These are phyloP conservation scores for Lathyrus tuberosus DNA, from an alignment of 306 rosid genomes.

Conservation along the genomic window DNA sequence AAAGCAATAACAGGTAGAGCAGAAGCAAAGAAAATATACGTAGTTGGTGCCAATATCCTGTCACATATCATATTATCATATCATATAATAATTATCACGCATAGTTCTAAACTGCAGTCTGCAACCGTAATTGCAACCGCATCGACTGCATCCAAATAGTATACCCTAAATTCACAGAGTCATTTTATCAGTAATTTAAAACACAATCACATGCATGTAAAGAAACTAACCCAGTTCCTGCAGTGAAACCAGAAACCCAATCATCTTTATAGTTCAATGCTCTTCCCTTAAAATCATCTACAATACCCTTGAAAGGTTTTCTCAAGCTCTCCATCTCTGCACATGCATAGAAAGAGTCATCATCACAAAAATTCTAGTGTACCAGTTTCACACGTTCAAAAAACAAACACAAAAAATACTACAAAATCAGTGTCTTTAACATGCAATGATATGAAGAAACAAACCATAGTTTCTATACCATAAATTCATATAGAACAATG, in stretches of 20 bases:
- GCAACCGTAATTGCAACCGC: background rate
- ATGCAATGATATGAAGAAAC: background rate
- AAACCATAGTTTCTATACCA: background rate
- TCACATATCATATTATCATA: background rate
- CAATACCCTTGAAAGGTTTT: constrained; percentile 70
- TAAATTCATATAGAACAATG: too few species aligned
- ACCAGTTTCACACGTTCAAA: constrained; percentile 7
- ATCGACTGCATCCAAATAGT: background rate
- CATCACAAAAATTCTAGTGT: background rate
- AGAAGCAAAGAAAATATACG: constrained; percentile 81
- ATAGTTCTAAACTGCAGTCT: background rate
- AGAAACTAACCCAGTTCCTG: constrained; percentile 68
- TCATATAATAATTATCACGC: background rate
- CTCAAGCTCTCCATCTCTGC: constrained; percentile 54
- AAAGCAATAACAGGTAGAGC: constrained; percentile 86
- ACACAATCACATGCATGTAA: background rate
- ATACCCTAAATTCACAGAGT: background rate
- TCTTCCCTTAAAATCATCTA: constrained; percentile 65
- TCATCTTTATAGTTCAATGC: constrained; percentile 66
- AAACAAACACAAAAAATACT: background rate
- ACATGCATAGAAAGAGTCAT: background rate
- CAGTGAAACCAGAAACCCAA: constrained; percentile 62
- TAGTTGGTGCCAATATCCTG: constrained; percentile 79
- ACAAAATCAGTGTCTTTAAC: background rate
- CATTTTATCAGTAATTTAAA: background rate